phyloP scores from a whole-genome alignment of 208 protist genomes.

The Trypanosoma platydactyli region DNA sequence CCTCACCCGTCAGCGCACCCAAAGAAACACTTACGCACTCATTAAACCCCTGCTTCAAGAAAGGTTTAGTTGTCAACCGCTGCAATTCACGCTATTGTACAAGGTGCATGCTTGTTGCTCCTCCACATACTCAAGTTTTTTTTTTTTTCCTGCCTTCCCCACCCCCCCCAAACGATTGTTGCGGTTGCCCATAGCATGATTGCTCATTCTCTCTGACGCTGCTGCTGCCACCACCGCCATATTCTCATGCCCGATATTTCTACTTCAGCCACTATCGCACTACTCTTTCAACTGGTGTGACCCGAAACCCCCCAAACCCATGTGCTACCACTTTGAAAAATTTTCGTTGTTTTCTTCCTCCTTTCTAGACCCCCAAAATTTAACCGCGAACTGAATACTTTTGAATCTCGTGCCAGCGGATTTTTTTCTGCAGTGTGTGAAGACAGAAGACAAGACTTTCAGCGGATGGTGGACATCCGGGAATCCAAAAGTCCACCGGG shows the following conservation, averaged over 20 bases:
- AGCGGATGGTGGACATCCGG: conserved; percentile 97
- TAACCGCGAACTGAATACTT: conserved; percentile 79
- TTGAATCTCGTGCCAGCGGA: conserved; percentile 92
- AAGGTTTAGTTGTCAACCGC: no score
- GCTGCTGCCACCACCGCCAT: not conserved
- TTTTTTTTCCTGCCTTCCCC: not conserved
- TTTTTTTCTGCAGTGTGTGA: conserved; percentile 93
- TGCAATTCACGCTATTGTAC: conserved; percentile 1
- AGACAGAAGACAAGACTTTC: conserved; percentile 92
- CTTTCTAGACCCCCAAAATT: not conserved
- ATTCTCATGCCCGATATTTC: not conserved
- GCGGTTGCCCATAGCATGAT: no score
- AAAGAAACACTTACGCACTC: not conserved
- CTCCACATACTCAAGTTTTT: not conserved
- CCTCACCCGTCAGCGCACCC: no score
- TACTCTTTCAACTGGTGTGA: no score
- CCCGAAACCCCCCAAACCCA: no score
- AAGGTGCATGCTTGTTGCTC: not conserved
- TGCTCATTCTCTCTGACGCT: not conserved
- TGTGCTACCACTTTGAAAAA: no score
- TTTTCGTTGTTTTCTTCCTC: no score
- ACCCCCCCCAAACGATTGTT: no score
- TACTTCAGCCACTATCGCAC: no score
- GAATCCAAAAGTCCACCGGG: conserved; percentile 98
- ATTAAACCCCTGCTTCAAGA: not conserved